Evolutionary conservation across 2,329 filamentous ascomycete species (phyloP).

Genomic region (Chaetomiaceae sp.): DNA sequence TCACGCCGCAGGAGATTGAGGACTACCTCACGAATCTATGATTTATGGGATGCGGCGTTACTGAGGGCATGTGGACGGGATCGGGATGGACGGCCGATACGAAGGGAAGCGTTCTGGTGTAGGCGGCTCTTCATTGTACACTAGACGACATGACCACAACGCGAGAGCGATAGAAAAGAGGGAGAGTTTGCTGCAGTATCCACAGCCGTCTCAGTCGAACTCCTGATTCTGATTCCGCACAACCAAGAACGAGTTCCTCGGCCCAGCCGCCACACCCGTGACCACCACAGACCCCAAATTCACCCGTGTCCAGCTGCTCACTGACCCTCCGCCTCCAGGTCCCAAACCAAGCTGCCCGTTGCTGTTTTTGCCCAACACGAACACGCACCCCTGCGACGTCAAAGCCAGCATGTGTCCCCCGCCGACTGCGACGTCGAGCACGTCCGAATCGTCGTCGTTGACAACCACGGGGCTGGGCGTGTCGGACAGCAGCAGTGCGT

Average conservation of each 20-base stretch:
- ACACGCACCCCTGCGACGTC: constrained; percentile 43
- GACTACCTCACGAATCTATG: constrained; percentile 98
- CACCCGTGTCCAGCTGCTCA: constrained; percentile 33
- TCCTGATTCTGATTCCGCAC: constrained; percentile 20
- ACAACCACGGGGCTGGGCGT: constrained; percentile 41
- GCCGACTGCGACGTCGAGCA: constrained; percentile 53
- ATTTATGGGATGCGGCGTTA: constrained; percentile 27
- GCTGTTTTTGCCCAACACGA: constrained; percentile 48
- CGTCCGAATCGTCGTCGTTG: constrained; percentile 40
- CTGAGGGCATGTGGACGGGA: constrained; percentile 5
- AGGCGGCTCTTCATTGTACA: constrained; percentile 34
- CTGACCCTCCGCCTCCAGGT: constrained; percentile 15
- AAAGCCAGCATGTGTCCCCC: constrained; percentile 53
- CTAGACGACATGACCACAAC: constrained; percentile 23
- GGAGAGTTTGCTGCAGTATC: too few relatives aligned
- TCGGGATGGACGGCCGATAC: constrained; percentile 7
- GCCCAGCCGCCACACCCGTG: constrained; percentile 43
- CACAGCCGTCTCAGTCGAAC: too few relatives aligned
- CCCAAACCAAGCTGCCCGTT: constrained; percentile 57
- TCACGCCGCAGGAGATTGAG: constrained; percentile 97
- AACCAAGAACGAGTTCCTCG: constrained; percentile 44
- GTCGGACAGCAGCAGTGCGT: constrained; percentile 25
- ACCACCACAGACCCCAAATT: constrained; percentile 20
- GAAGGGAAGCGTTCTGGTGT: constrained; percentile 18
- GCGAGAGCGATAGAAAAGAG: constrained; percentile 30